Evolutionary conservation across 164 flowering plant genomes (phyloP).

Genomic region (Magnolia changhungtana): DNA sequence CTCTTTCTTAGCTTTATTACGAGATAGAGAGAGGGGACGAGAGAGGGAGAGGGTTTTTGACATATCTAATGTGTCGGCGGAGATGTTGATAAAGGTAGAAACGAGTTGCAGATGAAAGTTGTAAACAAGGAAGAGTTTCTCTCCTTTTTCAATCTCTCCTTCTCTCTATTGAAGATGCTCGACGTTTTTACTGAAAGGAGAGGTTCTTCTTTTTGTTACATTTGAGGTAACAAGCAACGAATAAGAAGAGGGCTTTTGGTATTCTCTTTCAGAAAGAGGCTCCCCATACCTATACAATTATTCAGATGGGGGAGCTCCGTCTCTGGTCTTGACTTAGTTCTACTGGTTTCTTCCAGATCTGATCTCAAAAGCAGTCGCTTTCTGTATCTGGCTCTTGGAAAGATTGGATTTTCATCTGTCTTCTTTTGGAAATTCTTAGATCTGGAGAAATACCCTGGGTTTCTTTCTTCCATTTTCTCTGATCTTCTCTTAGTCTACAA

Average conservation of each 20-base stretch:
- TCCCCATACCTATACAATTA: neutral
- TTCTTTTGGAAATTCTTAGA: slow-evolving; percentile 1
- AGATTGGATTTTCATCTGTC: slow-evolving; percentile 15
- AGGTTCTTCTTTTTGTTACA: slow-evolving; percentile 4
- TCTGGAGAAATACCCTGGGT: slow-evolving; percentile 15
- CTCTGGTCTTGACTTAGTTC: too few species aligned
- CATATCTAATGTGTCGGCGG: slow-evolving; percentile 38
- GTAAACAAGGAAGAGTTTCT: slow-evolving; percentile 10
- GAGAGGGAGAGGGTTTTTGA: slow-evolving; percentile 10
- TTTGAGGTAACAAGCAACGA: slow-evolving; percentile 31
- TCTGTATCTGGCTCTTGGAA: neutral
- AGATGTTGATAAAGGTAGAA: slow-evolving; percentile 24
- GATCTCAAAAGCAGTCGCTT: neutral
- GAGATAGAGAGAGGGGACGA: neutral
- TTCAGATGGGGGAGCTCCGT: slow-evolving; percentile 19
- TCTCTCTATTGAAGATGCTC: slow-evolving; percentile 9
- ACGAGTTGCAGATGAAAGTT: slow-evolving; percentile 18
- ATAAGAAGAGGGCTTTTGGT: slow-evolving; percentile 18
- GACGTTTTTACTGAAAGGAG: slow-evolving; percentile 23
- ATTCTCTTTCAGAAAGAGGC: neutral
- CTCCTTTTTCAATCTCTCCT: neutral
- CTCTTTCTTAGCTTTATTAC: neutral
- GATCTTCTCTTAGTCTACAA: slow-evolving; percentile 6
- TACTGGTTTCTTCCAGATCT: neutral
- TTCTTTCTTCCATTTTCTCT: neutral